Base-by-base conservation (phyloP, 2,329 filamentous ascomycete genomes). In the Fusarium keratoplasticum region DNA sequence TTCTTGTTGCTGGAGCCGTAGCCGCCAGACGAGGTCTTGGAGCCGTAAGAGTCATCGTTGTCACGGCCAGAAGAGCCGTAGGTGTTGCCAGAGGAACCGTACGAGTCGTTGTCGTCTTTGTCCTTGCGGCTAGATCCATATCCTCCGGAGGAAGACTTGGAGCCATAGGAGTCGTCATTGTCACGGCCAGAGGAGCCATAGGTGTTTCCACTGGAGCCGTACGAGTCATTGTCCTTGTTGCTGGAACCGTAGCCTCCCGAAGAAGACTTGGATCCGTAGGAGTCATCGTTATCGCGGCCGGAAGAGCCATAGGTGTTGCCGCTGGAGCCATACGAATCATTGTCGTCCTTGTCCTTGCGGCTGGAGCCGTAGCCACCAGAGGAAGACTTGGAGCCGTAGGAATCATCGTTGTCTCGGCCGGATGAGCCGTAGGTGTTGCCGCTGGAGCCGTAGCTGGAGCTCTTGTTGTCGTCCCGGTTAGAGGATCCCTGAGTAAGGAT, bases 101-200 rank as follows among this genome's bases (percentile, higher is more conserved):
- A 54, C 1, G 44, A 27, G 27, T 55, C 29, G 6, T 55, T 55
- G 52, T 31, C 52, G 29, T 36, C 35, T 3, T 36, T 36, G 35
- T 36, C 8, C 31, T 33, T 33, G 10, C 31, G 31, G 35, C 35
- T 36, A 8, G 35, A 36, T 4, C 35, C 35, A 4, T 36, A 61
- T 22, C 33, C 22, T 29, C 20, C 33, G 4, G 33, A 38, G 4
- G 31, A 36, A 9, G 54, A 25, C 16, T 44, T 55, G 16, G 27
- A 70, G 8, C 70, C 70, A n/a, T 73, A 60, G 22, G 36, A 68
- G 42, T 60, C 22, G 9, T 52, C 40, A 27, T 61, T 63, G 44
- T 55, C 33, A 5, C 47, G 44, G 25, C 47, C 61, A 1, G 61
- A 63, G 2, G 70, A 72, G 6, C 58, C 40, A 6, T 47, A 61